Evolutionary conservation across 1,139 yeast genomes (phyloP), one percentile per base, ranked within the genome.

Genomic region (Hyphopichia fennica): DNA sequence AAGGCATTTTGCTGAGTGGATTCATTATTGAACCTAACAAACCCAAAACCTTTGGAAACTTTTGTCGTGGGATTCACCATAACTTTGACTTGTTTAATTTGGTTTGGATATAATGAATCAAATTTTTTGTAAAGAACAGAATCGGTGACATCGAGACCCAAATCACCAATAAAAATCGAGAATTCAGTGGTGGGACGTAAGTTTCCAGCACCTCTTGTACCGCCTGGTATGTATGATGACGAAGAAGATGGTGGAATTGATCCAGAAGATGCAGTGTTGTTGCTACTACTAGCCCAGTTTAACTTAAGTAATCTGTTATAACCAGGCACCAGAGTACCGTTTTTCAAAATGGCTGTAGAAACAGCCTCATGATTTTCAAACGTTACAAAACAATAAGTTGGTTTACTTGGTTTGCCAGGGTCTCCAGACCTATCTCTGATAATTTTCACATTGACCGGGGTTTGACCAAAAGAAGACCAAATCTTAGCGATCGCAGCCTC

Each of bases 81-180:
- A 44, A 91, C 87, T 56, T 90, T 84, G 19, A 87, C 96, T 37
- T 91, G 89, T 52, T 87, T 83, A 41, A 91, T 84, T 30, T 91
- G 82, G 29, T 66, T 65, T 7, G 85, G 81, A 62, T 79, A 90
- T 45, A 80, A 77, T 15, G 80, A 68, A 56, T 84, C 89, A 65
- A 91, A 90, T 35, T 80, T 67, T 35, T 85, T 83, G 45, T 81
- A 75, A 28, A 90, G 69, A 45, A 79, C 77, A 14, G 81, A 77
- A 56, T 91, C 97, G 6, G 88, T 81, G 14, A 89, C 85, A 15
- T 84, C 87, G 6, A 87, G 81, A 2, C 85, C 80, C 45, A 91
- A 69, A 58, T 90, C 97, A 29, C 96, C 96, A 14, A 91, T 93
- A 61, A 90, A 90, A 41, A 89, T 69, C 4, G 96, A 85, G 53